Evolutionary conservation across 305 asterid species (phyloP).

Genomic region (Plantago rigida): DNA sequence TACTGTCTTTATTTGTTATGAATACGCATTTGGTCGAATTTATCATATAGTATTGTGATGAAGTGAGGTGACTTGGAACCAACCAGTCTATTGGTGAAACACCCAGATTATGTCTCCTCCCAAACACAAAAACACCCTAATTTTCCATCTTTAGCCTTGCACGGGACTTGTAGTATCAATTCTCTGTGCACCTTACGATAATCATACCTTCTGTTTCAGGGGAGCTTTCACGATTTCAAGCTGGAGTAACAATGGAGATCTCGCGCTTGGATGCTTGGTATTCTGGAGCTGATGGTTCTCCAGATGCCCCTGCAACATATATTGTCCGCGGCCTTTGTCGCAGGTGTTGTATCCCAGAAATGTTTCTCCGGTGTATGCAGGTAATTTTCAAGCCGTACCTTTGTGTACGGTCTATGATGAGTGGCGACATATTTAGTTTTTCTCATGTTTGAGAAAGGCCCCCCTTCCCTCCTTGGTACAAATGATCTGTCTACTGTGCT

Average conservation of each 20-base stretch:
- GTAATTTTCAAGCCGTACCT: conserved; percentile 29
- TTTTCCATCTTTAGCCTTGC: too few species aligned
- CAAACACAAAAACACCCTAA: too few species aligned
- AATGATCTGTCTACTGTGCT: conserved; percentile 19
- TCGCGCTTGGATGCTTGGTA: conserved; percentile 91
- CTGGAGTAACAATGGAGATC: conserved; percentile 88
- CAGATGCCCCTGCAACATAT: conserved; percentile 74
- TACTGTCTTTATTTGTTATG: conserved; percentile 4
- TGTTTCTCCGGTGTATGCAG: conserved; percentile 90
- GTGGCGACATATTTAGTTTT: not conserved
- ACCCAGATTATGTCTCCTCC: not conserved
- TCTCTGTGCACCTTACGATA: conserved; percentile 13
- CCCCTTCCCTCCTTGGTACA: not conserved
- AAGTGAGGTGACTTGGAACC: not conserved
- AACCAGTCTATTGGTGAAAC: not conserved
- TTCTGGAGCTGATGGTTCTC: conserved; percentile 62
- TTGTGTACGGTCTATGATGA: not conserved
- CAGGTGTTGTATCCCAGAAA: conserved; percentile 92
- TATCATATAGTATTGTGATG: not conserved
- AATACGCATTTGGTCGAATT: conserved; percentile 12
- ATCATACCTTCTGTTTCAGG: conserved; percentile 39
- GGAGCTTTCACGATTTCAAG: conserved; percentile 81
- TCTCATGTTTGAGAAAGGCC: not conserved
- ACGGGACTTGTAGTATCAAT: not conserved
- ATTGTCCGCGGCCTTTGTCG: conserved; percentile 92